Conservation (phyloP, 2,329 filamentous ascomycete species). For the Clonostachys rosea region DNA sequence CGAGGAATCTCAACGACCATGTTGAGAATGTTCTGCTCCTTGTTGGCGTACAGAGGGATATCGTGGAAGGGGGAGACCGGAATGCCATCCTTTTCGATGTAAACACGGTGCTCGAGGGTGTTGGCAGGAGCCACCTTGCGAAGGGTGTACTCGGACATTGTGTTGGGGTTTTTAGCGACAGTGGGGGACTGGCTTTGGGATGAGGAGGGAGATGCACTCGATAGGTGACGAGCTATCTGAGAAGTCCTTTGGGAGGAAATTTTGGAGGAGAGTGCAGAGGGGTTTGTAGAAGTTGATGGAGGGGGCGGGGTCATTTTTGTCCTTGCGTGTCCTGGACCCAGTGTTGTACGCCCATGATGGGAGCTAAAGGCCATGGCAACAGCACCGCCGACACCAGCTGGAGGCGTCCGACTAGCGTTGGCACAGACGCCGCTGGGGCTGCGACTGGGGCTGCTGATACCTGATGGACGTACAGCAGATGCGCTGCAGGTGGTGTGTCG, state of each 20-base stretch:
- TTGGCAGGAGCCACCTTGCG: constrained; percentile 87
- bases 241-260: constrained; percentile 46
- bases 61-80: constrained; percentile 97
- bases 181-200: constrained; percentile 3
- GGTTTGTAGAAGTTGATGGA: constrained; percentile 12
- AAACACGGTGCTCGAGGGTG: constrained; percentile 96
- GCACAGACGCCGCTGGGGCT: neutral
- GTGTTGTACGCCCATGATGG: neutral
- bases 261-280: constrained; percentile 21
- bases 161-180: constrained; percentile 19
- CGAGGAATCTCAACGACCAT: constrained; percentile 99
- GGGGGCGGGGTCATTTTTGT: constrained; percentile 3
- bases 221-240: constrained; percentile 52
- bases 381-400: neutral
- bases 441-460: neutral
- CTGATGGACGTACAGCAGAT: too few relatives aligned
- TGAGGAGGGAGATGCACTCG: constrained; percentile 20
- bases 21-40: constrained; percentile 93
- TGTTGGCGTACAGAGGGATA: constrained; percentile 95
- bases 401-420: neutral
- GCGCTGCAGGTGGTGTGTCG: too few relatives aligned
- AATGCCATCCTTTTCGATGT: constrained; percentile 94
- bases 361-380: neutral
- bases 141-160: constrained; percentile 65
- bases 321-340: neutral